Base-by-base conservation (phyloP, 495 filamentous ascomycete species). In the Monascus purpureus region DNA sequence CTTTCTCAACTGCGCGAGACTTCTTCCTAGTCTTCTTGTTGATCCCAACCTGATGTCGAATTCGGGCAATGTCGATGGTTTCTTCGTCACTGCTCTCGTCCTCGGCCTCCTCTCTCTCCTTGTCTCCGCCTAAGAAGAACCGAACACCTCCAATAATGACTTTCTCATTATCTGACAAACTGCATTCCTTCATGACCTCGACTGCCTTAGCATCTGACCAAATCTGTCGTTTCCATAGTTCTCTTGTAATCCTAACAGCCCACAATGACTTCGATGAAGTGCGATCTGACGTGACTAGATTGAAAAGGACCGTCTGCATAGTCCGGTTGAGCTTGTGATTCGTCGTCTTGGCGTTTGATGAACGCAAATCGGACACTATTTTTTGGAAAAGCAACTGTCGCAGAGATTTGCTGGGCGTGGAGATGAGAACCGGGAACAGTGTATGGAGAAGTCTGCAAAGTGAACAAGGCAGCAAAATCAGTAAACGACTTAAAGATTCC, bases 21-120 rank as follows among this genome's bases (percentile, higher is more conserved):
- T 85, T 77, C 63, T 95, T 96, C 46, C 75, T 84, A 8, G 74
- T 78, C 65, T 96, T 97, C 61, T 96, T 99, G 61, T 93, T 95
- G 56, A 95, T 90, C 6, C 70, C 75, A 24, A 71, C 67, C 45
- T 83, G 80, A 55, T 96, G 87, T 51, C 77, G 82, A 29, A 95
- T 53, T 44, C 77, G 77, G 19, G 68, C 75, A 38, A 96, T 66
- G 48, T 94, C 84, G 17, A 93, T 57, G 11, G 61, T 71, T 13
- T 85, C 80, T 7, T 73, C 72, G 47, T 87, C 84, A 52, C 81
- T 87, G 49, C 72, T 80, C 29, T 93, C 86, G 31, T 94, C 86
- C 23, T 87, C 82, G 28, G 79, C 62, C 41, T 96, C 88, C 47
- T 96, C 90, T 34, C 85, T 70, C 57, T 94, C 90, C 52, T 87